Base-by-base conservation (phyloP, 1,284 basidiomycete species). In the Polyporus tsugae region DNA sequence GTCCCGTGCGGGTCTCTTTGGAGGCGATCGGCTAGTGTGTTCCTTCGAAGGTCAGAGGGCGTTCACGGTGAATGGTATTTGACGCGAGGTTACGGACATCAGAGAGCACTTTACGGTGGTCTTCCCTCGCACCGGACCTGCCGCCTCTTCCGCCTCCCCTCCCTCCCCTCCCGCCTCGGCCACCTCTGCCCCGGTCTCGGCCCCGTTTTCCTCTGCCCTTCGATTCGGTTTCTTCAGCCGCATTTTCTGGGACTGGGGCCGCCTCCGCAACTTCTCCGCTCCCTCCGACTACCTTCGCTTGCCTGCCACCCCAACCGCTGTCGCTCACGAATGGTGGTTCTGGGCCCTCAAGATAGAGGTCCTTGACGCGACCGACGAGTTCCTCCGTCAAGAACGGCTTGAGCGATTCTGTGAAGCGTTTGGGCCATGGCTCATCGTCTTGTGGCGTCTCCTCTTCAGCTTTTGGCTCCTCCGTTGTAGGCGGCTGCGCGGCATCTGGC, bases 1-100 rank as follows among this genome's bases (percentile, higher is more conserved):
- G 86, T 6, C 87, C 88, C 2, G 95, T 95, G 36, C 97, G 89
- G 10, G 87, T 89, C 36, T 89, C 86, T 80, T 99, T 99, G 29
- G 90, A 91, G 33, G 85, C 79, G 55, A 99, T 95, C 10, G 93
- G 90, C 93, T 97, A 79, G 38, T 53, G 65, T 61, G 66, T 72
- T 46, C 44, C 49, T 66, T 61, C 58, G 58, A 53, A 55, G 53
- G 73, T 77, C 70, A 74, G 68, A 73, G 25, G 44, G 63, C 66
- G 74, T 70, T 73, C 38, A 15, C 4, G 68, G 59, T 66, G 64
- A 60, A 72, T 66, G 42, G 64, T 41, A 61, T 64, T 41, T 62
- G 60, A 75, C 46, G 64, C 59, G 66, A 63, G 57, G 61, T 66
- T 66, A 87, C 87, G 76, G 75, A 95, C 95, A 80, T 95, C 88